Base-by-base conservation (phyloP, 305 asterid species). In the Fraxinus albicans region DNA sequence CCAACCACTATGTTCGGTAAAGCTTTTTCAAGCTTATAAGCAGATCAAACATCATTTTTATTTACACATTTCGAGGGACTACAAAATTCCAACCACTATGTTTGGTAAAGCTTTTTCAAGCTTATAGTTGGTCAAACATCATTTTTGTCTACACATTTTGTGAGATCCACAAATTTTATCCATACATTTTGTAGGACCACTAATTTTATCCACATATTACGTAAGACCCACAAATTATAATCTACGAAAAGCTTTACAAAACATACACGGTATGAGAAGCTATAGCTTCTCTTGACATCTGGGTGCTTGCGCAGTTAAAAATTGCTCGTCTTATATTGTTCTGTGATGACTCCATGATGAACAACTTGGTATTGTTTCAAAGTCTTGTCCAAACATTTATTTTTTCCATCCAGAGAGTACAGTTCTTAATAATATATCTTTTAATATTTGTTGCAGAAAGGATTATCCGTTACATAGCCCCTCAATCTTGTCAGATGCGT, bases 401-500 rank as follows among this genome's bases (percentile, higher is more conserved):
- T 33, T 72, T 72, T 72, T 33, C 44, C 27, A 31, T 34, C 44
- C 47, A 72, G 23, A 15, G 47, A 7, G 23, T 33, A 15, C 47
- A 72, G 12, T 31, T 72, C 34, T 27, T 25, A 73, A 6, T 15
- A 21, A 12, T 9, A 17, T 9, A 34, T 65, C 65, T 79, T 34
- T 81, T 38, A 33, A 33, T 77, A 53, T 76, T 63, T 70, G 70
- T 83, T 83, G 36, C 91, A 96, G 98, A 65, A 96, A 92, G 78
- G 93, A 81, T 70, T 94, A 90, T 89, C 94, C 92, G 1, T 85
- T 84, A 23, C 80, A 91, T 53, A 83, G 98, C 40, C 99, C 99
- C 8, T 95, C 98, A 19, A 91, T 96, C 81, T 85, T 96, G 79
- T 92, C 98, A 38, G 97, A 93, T 73, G 94, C 92, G 15, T 96